phyloP scores from a whole-genome alignment of 345 rosid species.

The Pistacia vera region DNA sequence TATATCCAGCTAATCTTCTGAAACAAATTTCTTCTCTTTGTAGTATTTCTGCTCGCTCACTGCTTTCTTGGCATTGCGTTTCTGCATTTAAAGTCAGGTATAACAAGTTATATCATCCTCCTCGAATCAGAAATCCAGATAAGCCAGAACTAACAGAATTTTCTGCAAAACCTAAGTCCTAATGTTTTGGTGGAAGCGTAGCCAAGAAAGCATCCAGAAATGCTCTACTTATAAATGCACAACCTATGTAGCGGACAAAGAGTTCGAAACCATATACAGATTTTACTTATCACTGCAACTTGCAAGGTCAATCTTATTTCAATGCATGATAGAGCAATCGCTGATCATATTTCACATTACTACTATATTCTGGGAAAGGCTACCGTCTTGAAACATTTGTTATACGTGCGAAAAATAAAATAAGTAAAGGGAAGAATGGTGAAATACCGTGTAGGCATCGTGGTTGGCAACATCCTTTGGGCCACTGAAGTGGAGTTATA shows the following conservation, averaged over 20 bases:
- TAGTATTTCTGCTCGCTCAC: conserved; percentile 71
- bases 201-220: not conserved
- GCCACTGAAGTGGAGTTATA: conserved; percentile 73
- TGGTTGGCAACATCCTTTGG: conserved; percentile 86
- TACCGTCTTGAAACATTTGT: not conserved
- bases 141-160: not conserved
- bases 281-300: not conserved
- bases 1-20: conserved; percentile 43
- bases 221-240: not conserved
- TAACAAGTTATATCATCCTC: not conserved
- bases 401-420: not conserved
- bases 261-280: not conserved
- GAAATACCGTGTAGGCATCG: conserved; percentile 70
- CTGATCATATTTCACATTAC: not conserved
- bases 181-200: no score
- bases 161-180: not conserved
- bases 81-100: conserved; percentile 34
- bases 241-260: not conserved
- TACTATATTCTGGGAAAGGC: not conserved
- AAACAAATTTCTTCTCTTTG: conserved; percentile 53
- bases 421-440: not conserved
- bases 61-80: conserved; percentile 63
- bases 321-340: not conserved
- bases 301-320: no score
- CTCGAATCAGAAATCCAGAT: not conserved